Evolutionary conservation across 2,329 filamentous ascomycete species (phyloP), one percentile per base, ranked within the genome.

Genomic region (Colletotrichum lupini): DNA sequence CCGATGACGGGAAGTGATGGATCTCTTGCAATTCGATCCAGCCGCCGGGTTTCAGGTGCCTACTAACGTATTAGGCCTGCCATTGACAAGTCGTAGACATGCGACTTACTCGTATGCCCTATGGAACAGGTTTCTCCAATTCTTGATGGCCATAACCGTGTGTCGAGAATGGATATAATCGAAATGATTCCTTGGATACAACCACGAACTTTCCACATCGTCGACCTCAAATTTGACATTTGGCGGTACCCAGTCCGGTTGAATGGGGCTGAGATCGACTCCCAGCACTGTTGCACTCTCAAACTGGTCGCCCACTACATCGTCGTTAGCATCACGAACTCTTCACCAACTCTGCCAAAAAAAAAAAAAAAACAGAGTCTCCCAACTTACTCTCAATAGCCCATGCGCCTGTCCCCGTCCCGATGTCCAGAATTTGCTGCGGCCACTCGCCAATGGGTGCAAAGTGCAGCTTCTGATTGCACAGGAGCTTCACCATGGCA

Each of bases 161-260:
- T 89, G 86, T 3, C 90, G 84, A n/a, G 87, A 86, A 77, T 92
- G 90, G 42, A 92, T 86, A 72, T 90, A 91, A 78, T 92, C 89
- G 67, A 91, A 92, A 64, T 87, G 84, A 72, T 89, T 85, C 4
- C 79, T 77, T 5, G 87, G 86, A 73, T 89, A 85, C 19, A 90
- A 78, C 89, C 89, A 92, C 5, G 85, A 83, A 68, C 84, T 85
- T 78, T 91, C 89, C 30, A 88, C 84, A 74, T 91, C 89, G 71
- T 91, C 89, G 12, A 91, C 83, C 77, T 89, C 81, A 75, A 90
- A 90, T 28, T 83, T 83, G 24, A 89, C 84, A 75, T 90, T 91
- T 4, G 88, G 86, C 4, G 89, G 89, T 12, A 90, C 79, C 84
- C 85, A 87, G 32, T 83, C 83, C 2, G 89, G 88, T 77, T 91